Evolutionary conservation across 495 filamentous ascomycete species (phyloP).

Genomic region (Aspergillus cristatus): DNA sequence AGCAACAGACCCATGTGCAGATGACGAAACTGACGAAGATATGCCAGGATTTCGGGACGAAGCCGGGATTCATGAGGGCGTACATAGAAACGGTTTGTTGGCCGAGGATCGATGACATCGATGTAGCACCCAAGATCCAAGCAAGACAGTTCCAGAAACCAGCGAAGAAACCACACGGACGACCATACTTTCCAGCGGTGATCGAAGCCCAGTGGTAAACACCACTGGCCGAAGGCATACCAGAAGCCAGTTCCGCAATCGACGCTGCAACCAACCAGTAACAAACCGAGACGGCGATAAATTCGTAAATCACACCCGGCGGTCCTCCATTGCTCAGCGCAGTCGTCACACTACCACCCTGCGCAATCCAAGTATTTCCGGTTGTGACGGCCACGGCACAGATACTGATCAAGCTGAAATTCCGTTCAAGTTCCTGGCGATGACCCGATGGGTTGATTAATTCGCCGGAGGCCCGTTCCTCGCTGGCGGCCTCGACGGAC

Average conservation of each 20-base stretch:
- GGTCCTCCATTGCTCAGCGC: slow-evolving; percentile 42
- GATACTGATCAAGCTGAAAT: slow-evolving; percentile 50
- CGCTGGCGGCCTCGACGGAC: slow-evolving; percentile 9
- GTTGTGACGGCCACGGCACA: slow-evolving; percentile 46
- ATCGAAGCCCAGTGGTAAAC: slow-evolving; percentile 81
- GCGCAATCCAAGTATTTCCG: slow-evolving; percentile 52
- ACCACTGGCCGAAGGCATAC: slow-evolving; percentile 71
- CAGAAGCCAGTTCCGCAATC: slow-evolving; percentile 66
- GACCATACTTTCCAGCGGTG: slow-evolving; percentile 61
- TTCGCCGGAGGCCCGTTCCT: slow-evolving; percentile 16
- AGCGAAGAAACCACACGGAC: slow-evolving; percentile 64
- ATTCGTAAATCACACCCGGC: slow-evolving; percentile 44
- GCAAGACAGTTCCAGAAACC: slow-evolving; percentile 75
- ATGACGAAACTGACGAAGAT: slow-evolving; percentile 63
- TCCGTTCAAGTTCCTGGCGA: slow-evolving; percentile 49
- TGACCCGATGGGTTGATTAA: slow-evolving; percentile 49
- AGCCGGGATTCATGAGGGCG: slow-evolving; percentile 56
- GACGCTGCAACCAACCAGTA: slow-evolving; percentile 48
- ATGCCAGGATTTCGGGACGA: slow-evolving; percentile 58
- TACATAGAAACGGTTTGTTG: slow-evolving; percentile 66
- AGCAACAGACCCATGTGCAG: slow-evolving; percentile 56
- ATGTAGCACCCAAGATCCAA: slow-evolving; percentile 58
- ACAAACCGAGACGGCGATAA: slow-evolving; percentile 40
- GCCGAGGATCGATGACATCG: slow-evolving; percentile 57
- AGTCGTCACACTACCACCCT: slow-evolving; percentile 41